A percentile compares a stretch with the other conserved stretches of the same genome.
phyloP scores from a whole-genome alignment of 257 asterid genomes.

The Phtheirospermum japonicum region DNA sequence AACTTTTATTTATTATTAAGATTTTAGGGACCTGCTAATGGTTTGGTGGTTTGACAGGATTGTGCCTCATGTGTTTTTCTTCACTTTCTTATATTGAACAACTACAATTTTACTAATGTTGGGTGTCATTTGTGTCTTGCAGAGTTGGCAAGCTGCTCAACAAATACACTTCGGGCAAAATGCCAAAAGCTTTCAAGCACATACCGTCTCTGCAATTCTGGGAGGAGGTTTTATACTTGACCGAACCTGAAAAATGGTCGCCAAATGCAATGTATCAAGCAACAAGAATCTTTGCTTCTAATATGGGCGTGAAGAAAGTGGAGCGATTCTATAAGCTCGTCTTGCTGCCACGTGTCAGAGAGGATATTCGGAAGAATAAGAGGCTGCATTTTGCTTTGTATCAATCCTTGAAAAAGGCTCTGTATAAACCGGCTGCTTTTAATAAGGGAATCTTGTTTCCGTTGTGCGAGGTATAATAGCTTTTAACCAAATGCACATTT shows the following conservation, averaged over 20 bases:
- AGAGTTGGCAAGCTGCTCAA: conserved; percentile 74
- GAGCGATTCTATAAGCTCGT: conserved; percentile 79
- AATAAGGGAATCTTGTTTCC: conserved; percentile 80
- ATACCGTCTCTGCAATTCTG: conserved; percentile 62
- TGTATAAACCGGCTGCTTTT: conserved; percentile 87
- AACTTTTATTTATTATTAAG: no score
- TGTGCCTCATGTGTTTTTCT: conserved; percentile 9
- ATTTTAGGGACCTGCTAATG: no score
- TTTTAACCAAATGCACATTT: neutral
- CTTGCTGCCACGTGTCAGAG: conserved; percentile 80
- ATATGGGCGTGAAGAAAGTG: conserved; percentile 71
- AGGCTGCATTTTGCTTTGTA: conserved; percentile 75
- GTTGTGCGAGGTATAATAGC: conserved; percentile 61
- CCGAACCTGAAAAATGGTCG: conserved; percentile 89
- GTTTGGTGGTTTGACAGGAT: neutral
- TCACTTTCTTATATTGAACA: neutral
- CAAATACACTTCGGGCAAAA: conserved; percentile 77
- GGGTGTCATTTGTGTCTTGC: conserved; percentile 23
- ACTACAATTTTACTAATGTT: neutral
- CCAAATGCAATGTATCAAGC: conserved; percentile 86
- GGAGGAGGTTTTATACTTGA: conserved; percentile 76
- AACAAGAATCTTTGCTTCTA: conserved; percentile 75
- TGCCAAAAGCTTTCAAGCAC: conserved; percentile 82
- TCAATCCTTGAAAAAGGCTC: conserved; percentile 70
- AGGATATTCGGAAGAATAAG: conserved; percentile 70